Evolutionary conservation across 352 stramenopile genomes (phyloP).

Genomic region (Phytophthora boehmeriae): DNA sequence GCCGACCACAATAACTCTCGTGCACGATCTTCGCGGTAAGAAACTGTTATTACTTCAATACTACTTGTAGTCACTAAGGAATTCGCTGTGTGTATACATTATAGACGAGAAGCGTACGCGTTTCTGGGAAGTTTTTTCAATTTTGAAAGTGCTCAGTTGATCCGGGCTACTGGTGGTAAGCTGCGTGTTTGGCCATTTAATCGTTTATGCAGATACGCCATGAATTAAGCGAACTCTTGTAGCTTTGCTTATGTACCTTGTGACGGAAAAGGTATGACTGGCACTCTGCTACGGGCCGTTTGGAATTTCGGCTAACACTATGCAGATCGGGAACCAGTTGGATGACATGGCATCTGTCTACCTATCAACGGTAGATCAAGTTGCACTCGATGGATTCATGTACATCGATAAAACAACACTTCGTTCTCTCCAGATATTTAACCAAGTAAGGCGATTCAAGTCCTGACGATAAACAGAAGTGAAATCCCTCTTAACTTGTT

Average conservation of each 20-base stretch:
- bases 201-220: neutral
- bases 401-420: slow-evolving; percentile 75
- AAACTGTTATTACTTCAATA: too few species aligned
- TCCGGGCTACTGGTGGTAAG: slow-evolving; percentile 76
- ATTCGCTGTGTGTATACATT: too few species aligned
- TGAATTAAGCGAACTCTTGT: slow-evolving; percentile 9
- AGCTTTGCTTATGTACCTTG: slow-evolving; percentile 76
- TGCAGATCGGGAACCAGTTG: slow-evolving; percentile 84
- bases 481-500: slow-evolving; percentile 1
- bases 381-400: slow-evolving; percentile 81
- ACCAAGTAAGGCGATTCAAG: slow-evolving; percentile 44
- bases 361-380: slow-evolving; percentile 65
- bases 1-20: slow-evolving; percentile 24
- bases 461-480: neutral
- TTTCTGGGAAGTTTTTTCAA: slow-evolving; percentile 82
- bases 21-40: slow-evolving; percentile 29
- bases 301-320: slow-evolving; percentile 1
- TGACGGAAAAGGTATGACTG: slow-evolving; percentile 63
- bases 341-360: slow-evolving; percentile 59
- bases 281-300: neutral
- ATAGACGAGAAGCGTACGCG: slow-evolving; percentile 63
- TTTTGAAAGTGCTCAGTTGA: slow-evolving; percentile 76
- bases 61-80: too few species aligned
- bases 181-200: neutral
- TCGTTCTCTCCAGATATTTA: slow-evolving; percentile 86